Base-by-base conservation (phyloP, 2,329 filamentous ascomycete species). In the Aspergillus sp. region DNA sequence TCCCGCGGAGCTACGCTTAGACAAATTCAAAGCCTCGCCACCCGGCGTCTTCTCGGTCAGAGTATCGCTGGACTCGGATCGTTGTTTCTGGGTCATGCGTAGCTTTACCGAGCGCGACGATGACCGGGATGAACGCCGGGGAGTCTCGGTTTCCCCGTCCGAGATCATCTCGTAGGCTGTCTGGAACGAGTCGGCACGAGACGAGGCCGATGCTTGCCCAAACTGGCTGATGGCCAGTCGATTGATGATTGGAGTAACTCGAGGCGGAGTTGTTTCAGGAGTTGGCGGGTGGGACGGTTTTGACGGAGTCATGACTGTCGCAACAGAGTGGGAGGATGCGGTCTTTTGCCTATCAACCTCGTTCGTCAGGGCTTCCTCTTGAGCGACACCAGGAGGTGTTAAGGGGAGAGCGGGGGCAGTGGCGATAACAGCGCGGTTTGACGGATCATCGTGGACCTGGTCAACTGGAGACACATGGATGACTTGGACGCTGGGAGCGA, bases 201-300 rank as follows among this genome's bases (percentile, higher is more conserved):
- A 86, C 1, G 77, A 78, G 5, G 79, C 71, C 2, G 78, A 85
- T 9, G 78, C 71, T 56, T 81, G 81, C 29, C 81, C 82, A 19
- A 81, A 78, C 57, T 85, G 80, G 56, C 70, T 71, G 42, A 77
- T 63, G 16, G 70, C 66, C 16, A 80, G 60, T 50, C 64, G 68
- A 51, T 63, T 58, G 4, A 23, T 49, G 4, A 60, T 59, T n/a
- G 68, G 63, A 20, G 63, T 58, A 29, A 64, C 59, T 53, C 84
- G 81, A 32, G 88, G 88, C 48, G 88, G 88, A 14, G 88, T 91
- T 43, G 88, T 81, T 70, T 91, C 88, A 31, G 88, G 88, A 3
- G 88, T 91, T 29, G 87, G 88, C 14, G 86, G 86, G 61, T 84
- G 88, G 63, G 81, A 80, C 58, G 86, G 83, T 58, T 84, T 82